Evolutionary conservation across 2,329 filamentous ascomycete species (phyloP).

Genomic region (Exserohilum rostratum): DNA sequence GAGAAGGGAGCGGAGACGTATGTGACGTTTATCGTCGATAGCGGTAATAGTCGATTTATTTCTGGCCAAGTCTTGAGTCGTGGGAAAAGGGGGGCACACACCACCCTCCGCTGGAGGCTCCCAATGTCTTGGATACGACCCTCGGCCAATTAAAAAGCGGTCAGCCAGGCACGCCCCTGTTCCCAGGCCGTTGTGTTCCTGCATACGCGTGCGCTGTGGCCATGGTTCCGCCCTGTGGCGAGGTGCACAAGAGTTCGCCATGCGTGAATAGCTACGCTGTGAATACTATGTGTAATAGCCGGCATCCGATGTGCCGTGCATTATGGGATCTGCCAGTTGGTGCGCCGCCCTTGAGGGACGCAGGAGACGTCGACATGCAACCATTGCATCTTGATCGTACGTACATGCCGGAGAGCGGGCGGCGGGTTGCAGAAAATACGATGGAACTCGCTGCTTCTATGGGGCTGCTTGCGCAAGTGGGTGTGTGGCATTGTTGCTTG

Average conservation of each 20-base stretch:
- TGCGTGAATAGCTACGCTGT: conserved; percentile 17
- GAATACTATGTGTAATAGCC: conserved; percentile 16
- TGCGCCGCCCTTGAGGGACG: neutral
- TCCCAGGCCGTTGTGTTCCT: conserved; percentile 28
- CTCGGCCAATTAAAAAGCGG: conserved; percentile 24
- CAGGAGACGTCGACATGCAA: no score
- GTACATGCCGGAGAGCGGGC: no score
- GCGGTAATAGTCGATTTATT: conserved; percentile 7
- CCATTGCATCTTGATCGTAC: no score
- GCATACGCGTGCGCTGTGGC: conserved; percentile 23
- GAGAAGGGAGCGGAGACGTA: conserved; percentile 8
- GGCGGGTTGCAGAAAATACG: neutral
- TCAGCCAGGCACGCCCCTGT: conserved; percentile 11
- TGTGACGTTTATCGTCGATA: conserved; percentile 9
- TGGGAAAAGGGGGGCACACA: conserved; percentile 16
- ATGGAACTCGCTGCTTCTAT: neutral
- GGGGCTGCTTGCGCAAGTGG: conserved; percentile 5
- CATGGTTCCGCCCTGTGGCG: conserved; percentile 24
- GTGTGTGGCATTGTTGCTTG: conserved; percentile 8
- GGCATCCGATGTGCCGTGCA: conserved; percentile 3
- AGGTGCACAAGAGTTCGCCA: conserved; percentile 25
- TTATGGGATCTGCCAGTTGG: neutral
- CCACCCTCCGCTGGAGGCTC: conserved; percentile 13
- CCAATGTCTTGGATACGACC: conserved; percentile 20
- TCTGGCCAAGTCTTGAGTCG: conserved; percentile 14